phyloP scores from a whole-genome alignment of 106 monocot species.

The Dendrobium chrysotoxum region DNA sequence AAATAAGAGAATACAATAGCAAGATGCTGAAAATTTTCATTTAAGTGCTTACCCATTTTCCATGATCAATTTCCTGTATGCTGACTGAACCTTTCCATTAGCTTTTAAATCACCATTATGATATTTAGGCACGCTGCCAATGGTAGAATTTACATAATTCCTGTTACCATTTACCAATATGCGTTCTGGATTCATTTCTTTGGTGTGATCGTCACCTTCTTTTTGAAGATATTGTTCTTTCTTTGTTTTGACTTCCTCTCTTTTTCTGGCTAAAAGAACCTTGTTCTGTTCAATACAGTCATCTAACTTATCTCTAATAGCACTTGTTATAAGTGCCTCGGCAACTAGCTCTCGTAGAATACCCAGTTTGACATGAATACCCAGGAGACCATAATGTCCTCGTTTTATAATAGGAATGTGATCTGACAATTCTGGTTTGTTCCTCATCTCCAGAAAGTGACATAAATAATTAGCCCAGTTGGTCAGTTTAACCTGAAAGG shows the following conservation, averaged over 20 bases:
- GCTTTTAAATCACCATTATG: background rate
- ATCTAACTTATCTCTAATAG: constrained; percentile 55
- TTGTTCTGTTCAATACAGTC: constrained; percentile 64
- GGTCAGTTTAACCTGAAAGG: constrained; percentile 44
- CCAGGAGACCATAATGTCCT: constrained; percentile 84
- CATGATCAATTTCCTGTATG: constrained; percentile 11
- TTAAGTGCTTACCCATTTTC: constrained; percentile 34
- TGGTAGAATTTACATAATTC: background rate
- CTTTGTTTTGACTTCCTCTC: constrained; percentile 42
- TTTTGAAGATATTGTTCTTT: constrained; percentile 30
- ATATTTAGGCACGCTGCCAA: background rate
- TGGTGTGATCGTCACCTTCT: constrained; percentile 26
- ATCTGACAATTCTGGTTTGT: constrained; percentile 35
- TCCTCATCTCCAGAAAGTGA: constrained; percentile 66
- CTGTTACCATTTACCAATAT: constrained; percentile 22
- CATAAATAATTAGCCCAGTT: constrained; percentile 81
- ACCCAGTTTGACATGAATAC: constrained; percentile 48
- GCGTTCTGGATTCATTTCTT: constrained; percentile 10
- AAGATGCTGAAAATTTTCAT: background rate
- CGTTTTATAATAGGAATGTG: constrained; percentile 49
- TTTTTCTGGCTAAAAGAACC: constrained; percentile 36
- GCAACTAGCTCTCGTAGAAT: constrained; percentile 54
- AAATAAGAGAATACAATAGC: background rate
- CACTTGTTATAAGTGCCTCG: constrained; percentile 48
- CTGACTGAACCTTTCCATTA: constrained; percentile 5